Conservation (phyloP, 352 stramenopile species). For the Phytophthora boehmeriae region DNA sequence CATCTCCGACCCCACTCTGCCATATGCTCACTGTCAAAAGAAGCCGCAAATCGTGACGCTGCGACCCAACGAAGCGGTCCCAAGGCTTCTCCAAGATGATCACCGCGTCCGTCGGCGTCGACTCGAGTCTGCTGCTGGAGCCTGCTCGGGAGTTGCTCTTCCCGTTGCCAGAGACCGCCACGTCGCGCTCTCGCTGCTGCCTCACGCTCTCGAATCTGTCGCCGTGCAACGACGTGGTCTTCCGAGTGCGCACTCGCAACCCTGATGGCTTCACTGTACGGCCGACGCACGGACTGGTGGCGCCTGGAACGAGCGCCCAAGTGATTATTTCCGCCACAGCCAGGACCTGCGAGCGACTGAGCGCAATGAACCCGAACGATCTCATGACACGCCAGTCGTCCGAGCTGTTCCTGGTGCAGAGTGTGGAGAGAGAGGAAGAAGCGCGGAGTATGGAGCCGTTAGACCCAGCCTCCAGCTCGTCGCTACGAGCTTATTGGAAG, state of each 20-base stretch:
- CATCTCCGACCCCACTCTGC: too few relatives aligned
- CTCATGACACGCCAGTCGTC: conserved; percentile 42
- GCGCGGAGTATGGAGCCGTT: conserved; percentile 50
- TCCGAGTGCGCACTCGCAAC: conserved; percentile 81
- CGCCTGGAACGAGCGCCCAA: conserved; percentile 37
- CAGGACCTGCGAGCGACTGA: conserved; percentile 34
- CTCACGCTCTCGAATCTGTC: conserved; percentile 78
- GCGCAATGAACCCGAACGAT: conserved; percentile 36
- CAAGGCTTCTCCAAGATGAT: too few relatives aligned
- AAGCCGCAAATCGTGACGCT: too few relatives aligned
- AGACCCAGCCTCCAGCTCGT: conserved; percentile 39
- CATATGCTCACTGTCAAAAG: too few relatives aligned
- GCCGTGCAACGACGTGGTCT: conserved; percentile 57
- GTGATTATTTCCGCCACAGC: conserved; percentile 50
- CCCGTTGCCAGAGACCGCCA: conserved; percentile 12
- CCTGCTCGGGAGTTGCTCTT: conserved; percentile 67
- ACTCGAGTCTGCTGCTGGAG: conserved; percentile 78
- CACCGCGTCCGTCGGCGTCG: conserved; percentile 68
- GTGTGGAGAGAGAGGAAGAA: conserved; percentile 50
- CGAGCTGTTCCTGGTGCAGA: conserved; percentile 67
- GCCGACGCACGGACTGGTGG: conserved; percentile 64
- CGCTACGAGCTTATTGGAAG: conserved; percentile 60
- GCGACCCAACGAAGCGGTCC: background rate
- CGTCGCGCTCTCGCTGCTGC: conserved; percentile 20
- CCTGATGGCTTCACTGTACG: conserved; percentile 78